phyloP scores from a whole-genome alignment of 768 basidiomycete genomes.

The Rhodotorula paludigena region DNA sequence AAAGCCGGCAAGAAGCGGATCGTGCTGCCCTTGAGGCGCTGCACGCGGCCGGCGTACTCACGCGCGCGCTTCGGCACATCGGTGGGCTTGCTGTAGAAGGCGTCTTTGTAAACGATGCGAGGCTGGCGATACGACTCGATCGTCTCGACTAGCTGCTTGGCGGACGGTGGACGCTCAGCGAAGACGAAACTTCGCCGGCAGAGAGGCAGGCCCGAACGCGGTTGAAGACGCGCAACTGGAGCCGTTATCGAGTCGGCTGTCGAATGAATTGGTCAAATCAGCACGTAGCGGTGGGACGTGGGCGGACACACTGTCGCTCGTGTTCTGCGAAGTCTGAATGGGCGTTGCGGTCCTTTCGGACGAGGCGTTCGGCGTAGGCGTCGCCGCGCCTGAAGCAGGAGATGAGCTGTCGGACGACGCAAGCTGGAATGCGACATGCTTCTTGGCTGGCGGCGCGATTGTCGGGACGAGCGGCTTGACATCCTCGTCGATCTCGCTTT shows the following conservation, averaged over 20 bases:
- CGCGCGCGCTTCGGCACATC: slow-evolving; percentile 67
- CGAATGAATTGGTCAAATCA: slow-evolving; percentile 6
- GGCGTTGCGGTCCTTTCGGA: background rate
- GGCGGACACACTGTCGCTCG: slow-evolving; percentile 7
- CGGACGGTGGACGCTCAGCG: slow-evolving; percentile 46
- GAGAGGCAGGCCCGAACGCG: slow-evolving; percentile 4
- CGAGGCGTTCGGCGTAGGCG: slow-evolving; percentile 5
- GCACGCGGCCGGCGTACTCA: slow-evolving; percentile 76
- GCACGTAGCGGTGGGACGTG: background rate
- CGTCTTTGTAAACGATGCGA: slow-evolving; percentile 64
- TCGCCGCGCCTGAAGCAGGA: background rate
- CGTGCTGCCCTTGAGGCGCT: slow-evolving; percentile 63
- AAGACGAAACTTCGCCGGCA: slow-evolving; percentile 25
- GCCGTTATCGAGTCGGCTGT: too few relatives aligned
- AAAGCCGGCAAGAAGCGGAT: slow-evolving; percentile 62
- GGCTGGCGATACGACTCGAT: slow-evolving; percentile 52
- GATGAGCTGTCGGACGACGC: too few relatives aligned
- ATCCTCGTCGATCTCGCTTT: background rate
- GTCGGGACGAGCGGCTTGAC: background rate
- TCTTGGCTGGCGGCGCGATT: background rate
- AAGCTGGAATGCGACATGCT: slow-evolving; percentile 18
- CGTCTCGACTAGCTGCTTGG: slow-evolving; percentile 52
- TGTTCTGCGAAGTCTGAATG: slow-evolving; percentile 3
- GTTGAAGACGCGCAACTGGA: slow-evolving; percentile 23
- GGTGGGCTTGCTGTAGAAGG: slow-evolving; percentile 66